phyloP scores from a whole-genome alignment of 2,329 filamentous ascomycete species.

The Aspergillus nomiae region DNA sequence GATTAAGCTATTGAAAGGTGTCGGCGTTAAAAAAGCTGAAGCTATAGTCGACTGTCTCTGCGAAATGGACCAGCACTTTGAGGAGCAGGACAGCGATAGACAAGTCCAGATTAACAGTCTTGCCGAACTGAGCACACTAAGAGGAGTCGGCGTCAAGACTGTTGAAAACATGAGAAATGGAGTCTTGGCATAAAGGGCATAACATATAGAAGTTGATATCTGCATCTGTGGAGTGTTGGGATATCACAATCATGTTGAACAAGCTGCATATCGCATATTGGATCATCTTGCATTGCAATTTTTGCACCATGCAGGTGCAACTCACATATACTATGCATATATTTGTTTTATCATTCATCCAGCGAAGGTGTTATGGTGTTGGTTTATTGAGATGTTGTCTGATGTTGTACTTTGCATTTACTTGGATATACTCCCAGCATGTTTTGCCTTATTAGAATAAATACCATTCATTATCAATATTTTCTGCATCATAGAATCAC shows the following conservation, averaged over 20 bases:
- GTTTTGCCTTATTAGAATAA: not conserved
- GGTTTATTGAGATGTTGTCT: not conserved
- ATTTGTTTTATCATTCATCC: constrained; percentile 11
- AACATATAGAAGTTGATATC: constrained; percentile 10
- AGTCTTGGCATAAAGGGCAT: constrained; percentile 35
- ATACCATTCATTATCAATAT: not conserved
- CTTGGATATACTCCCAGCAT: constrained; percentile 2
- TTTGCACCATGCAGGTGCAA: not conserved
- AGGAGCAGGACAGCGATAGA: constrained; percentile 20
- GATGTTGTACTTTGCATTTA: not conserved
- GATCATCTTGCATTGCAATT: not conserved
- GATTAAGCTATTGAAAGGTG: constrained; percentile 50
- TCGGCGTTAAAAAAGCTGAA: constrained; percentile 52
- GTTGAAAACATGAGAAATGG: constrained; percentile 52
- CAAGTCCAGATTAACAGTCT: constrained; percentile 41
- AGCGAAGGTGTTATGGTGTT: constrained; percentile 28
- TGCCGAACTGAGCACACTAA: constrained; percentile 44
- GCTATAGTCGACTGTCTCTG: constrained; percentile 51
- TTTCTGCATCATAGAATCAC: not conserved
- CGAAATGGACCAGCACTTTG: constrained; percentile 40
- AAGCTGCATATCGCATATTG: constrained; percentile 6
- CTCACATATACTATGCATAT: not conserved
- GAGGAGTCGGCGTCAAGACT: constrained; percentile 48
- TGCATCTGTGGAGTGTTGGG: constrained; percentile 12
- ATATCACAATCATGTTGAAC: not conserved